Evolutionary conservation across 306 rosid genomes (phyloP), one percentile per base, ranked within the genome.

Genomic region (Casuarina cunninghamiana): DNA sequence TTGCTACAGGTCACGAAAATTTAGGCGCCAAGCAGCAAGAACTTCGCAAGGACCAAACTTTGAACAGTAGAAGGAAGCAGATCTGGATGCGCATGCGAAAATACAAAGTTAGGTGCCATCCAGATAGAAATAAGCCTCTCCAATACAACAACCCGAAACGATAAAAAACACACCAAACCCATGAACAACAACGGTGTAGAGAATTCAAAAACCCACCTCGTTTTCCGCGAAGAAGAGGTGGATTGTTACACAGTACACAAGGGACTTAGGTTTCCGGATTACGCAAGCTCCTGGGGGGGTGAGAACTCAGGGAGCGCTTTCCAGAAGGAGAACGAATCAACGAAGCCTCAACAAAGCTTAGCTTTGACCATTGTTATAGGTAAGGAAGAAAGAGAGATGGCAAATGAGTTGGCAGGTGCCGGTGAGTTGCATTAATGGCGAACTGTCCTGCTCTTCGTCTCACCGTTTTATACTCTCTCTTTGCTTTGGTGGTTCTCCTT

Each of bases 1-100:
- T 66, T 73, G 87, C 89, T 74, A 19, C 49, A 71, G 81, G 87
- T 84, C 82, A 78, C 69, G 76, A 79, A 67, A 66, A 51, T 63
- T 26, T 19, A 57, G 49, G 53, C 79, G 12, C 43, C 45, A 50
- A 69, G 77, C 71, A 32, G 45, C 65, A 72, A 5, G 77, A 58
- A 65, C 60, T 46, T 21, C 70, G 53, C 54, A 60, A 21, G 63
- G 76, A 70, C 69, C 21, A 39, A 78, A 53, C 42, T 38, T 9
- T 43, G 51, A 80, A 76, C 49, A 44, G 10, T 53, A n/a, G 9
- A 44, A 60, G 35, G 9, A 76, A n/a, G 50, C 79, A 86, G 87
- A 86, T 86, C 89, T 80, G 35, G 62, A 32, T 70, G 55, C n/a
- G 17, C 16, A 78, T 70, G 55, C n/a, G 16, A 21, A 78, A 53